Percentiles rank a stretch among this genome's conserved stretches.
Conservation (phyloP, 148 eudicot species). For the Heliosperma pusillum region DNA sequence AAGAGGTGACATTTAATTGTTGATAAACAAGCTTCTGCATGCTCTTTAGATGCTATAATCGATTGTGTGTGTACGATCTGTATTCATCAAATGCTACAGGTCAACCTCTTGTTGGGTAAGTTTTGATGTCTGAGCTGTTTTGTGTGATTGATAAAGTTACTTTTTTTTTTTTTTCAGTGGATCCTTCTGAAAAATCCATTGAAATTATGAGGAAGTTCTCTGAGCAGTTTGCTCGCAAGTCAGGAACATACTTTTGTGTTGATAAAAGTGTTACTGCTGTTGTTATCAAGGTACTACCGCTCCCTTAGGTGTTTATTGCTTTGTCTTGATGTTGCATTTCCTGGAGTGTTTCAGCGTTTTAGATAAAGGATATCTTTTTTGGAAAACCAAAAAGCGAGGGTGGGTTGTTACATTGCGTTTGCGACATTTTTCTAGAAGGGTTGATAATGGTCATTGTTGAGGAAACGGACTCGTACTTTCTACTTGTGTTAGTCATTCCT, state of each 20-base stretch:
- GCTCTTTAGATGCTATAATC: not conserved
- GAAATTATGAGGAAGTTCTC: constrained; percentile 96
- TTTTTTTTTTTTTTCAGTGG: constrained; percentile 39
- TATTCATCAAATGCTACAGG: not conserved
- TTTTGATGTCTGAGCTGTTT: not conserved
- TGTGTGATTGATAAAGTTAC: not conserved
- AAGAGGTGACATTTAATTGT: not conserved
- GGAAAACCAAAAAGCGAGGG: not conserved
- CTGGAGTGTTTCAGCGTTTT: not conserved
- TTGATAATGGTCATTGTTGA: not conserved
- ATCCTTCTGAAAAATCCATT: constrained; percentile 80
- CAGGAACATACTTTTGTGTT: constrained; percentile 79
- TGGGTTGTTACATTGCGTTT: not conserved
- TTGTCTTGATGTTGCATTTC: not conserved
- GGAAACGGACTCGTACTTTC: too few species aligned
- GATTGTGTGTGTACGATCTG: not conserved
- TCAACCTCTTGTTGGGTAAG: not conserved
- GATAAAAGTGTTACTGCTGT: constrained; percentile 96
- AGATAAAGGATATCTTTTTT: not conserved
- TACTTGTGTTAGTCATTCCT: too few species aligned
- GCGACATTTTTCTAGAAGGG: not conserved
- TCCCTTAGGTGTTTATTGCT: not conserved
- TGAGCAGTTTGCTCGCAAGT: constrained; percentile 88
- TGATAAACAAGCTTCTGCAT: not conserved
- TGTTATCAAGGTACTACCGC: constrained; percentile 72